Evolutionary conservation across 2,329 filamentous ascomycete genomes (phyloP), one percentile per base, ranked within the genome.

Genomic region (Dactylellina haptotyla): DNA sequence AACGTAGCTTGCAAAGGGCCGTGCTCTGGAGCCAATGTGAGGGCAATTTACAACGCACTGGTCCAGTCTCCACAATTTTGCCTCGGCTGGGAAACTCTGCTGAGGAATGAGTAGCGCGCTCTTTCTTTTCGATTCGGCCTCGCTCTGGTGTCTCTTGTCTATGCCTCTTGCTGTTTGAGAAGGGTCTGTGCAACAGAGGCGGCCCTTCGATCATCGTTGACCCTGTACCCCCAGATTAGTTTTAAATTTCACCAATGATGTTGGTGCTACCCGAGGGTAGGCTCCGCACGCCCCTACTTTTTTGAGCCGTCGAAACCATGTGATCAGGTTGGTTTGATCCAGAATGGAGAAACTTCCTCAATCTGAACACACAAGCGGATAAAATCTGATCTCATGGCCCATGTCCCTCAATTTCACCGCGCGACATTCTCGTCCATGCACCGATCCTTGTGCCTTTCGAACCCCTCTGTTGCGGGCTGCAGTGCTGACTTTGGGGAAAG

Each of bases 381-480:
- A 72, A 72, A 72, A 64, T 72, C 67, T 61, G 51, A 67, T 67
- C 63, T 67, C 45, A 67, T 67, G 58, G 30, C n/a, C n/a, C n/a
- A n/a, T n/a, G n/a, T 61, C 58, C 26, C 48, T 53, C 67, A 72
- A 72, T 72, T 64, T 72, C 67, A 72, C 67, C 67, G 59, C 59
- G 53, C 67, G 50, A 65, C 67, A 64, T 58, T 72, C 58, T 28
- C 18, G 14, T 48, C 16, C 16, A 64, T 54, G 32, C 66, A 37
- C 18, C 54, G 30, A 46, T 53, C 63, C 53, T 53, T 41, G 63
- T 59, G 39, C 26, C 23, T 37, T 37, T 59, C 45, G 45, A 53
- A 39, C 53, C 54, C 63, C 56, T 46, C 32, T 39, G 39, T 30
- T 46, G 65, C 46, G 57, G 65, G 28, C 37, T 59, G 66, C 54